These are phyloP conservation scores for Chalciporus sphaerocephalus DNA, from an alignment of 768 basidiomycete species.

Conservation along the genomic window DNA sequence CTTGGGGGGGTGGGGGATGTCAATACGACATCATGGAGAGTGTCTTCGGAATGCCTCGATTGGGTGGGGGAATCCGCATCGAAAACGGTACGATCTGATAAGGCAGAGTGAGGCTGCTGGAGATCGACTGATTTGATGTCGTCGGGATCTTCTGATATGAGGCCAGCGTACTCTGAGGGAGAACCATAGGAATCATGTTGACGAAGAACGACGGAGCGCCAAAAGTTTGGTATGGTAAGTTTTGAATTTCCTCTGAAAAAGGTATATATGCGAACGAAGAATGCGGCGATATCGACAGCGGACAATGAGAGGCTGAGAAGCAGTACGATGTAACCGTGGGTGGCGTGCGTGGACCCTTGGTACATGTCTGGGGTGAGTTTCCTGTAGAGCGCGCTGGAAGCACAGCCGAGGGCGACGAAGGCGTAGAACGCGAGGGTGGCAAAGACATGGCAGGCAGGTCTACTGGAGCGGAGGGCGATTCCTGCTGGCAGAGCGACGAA, in stretches of 20 bases:
- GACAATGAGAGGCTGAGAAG: slow-evolving; percentile 44
- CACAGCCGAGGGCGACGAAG: slow-evolving; percentile 59
- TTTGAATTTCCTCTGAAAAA: slow-evolving; percentile 44
- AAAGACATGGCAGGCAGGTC: slow-evolving; percentile 59
- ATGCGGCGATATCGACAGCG: slow-evolving; percentile 49
- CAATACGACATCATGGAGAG: slow-evolving; percentile 43
- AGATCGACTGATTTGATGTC: slow-evolving; percentile 35
- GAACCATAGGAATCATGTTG: slow-evolving; percentile 31
- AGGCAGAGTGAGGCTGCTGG: slow-evolving; percentile 40
- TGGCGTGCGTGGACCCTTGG: slow-evolving; percentile 56
- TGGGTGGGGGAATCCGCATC: slow-evolving; percentile 38
- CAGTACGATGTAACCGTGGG: slow-evolving; percentile 58
- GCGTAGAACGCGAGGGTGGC: slow-evolving; percentile 61
- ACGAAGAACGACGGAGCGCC: slow-evolving; percentile 54
- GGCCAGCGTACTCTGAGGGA: slow-evolving; percentile 50
- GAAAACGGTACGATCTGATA: slow-evolving; percentile 54
- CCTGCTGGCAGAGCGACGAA: slow-evolving; percentile 79
- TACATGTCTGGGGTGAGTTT: slow-evolving; percentile 85
- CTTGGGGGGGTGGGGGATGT: slow-evolving; percentile 8
- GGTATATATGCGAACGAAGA: slow-evolving; percentile 46
- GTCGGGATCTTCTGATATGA: slow-evolving; percentile 52
- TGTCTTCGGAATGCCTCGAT: slow-evolving; percentile 53
- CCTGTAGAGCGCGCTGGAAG: slow-evolving; percentile 64
- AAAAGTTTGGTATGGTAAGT: slow-evolving; percentile 48
- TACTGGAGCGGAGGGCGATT: slow-evolving; percentile 74